phyloP scores from a whole-genome alignment of 768 basidiomycete genomes.

The Agrocybe pediades region DNA sequence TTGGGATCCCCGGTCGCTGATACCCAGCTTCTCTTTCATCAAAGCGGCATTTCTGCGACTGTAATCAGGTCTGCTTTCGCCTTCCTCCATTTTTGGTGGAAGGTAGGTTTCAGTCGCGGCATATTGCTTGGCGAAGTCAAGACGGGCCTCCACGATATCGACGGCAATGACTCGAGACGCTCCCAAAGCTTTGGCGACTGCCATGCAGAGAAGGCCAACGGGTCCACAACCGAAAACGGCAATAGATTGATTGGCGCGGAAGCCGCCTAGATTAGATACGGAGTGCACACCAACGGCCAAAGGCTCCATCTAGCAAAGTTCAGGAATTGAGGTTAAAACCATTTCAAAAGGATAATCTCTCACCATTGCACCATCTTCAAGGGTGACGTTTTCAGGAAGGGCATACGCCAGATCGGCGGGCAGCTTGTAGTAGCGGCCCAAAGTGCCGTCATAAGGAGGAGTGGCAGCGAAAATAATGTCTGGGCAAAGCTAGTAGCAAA shows the following conservation, averaged over 20 bases:
- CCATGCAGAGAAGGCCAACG: conserved; percentile 88
- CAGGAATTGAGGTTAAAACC: neutral
- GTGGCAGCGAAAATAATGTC: conserved; percentile 91
- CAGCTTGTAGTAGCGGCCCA: conserved; percentile 82
- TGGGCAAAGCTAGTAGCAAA: conserved; percentile 65
- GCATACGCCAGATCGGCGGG: conserved; percentile 84
- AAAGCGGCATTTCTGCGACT: conserved; percentile 69
- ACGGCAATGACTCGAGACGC: conserved; percentile 84
- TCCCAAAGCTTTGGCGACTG: conserved; percentile 92
- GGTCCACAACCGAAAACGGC: conserved; percentile 91
- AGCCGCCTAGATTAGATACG: conserved; percentile 71
- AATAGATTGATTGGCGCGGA: conserved; percentile 76
- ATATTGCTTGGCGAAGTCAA: conserved; percentile 85
- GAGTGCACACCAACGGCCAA: conserved; percentile 92
- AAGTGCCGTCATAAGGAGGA: conserved; percentile 91
- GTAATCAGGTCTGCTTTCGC: conserved; percentile 71
- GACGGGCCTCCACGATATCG: conserved; percentile 73
- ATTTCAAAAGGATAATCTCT: neutral
- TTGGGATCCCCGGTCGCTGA: conserved; percentile 69
- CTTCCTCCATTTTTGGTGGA: conserved; percentile 59
- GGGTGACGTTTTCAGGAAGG: conserved; percentile 79
- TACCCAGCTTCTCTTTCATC: conserved; percentile 65
- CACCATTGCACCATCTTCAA: conserved; percentile 97
- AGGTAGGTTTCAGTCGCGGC: conserved; percentile 78
- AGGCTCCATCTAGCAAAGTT: conserved; percentile 76